phyloP scores from a whole-genome alignment of 2,329 filamentous ascomycete genomes.

The Hypoxylon sp. region DNA sequence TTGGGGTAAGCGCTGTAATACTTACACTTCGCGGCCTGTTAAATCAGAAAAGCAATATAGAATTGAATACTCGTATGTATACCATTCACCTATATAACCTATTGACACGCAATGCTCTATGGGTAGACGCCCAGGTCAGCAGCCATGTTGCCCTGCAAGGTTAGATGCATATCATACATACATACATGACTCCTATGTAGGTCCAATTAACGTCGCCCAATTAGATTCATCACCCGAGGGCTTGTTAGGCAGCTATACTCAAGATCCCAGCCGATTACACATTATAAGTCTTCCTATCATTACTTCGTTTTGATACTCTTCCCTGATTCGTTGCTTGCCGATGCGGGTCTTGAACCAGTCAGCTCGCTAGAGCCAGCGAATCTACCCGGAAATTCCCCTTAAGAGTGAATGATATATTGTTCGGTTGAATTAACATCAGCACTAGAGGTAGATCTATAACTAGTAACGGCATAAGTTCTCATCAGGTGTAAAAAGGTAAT shows the following conservation, averaged over 20 bases:
- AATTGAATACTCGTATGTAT: not conserved
- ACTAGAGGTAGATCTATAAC: slow-evolving; percentile 6
- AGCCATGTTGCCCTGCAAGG: slow-evolving; percentile 7
- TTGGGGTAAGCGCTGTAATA: not conserved
- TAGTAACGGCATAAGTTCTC: not conserved
- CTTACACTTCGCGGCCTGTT: not conserved
- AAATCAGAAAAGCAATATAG: not conserved
- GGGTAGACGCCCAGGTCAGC: not conserved
- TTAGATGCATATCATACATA: slow-evolving; percentile 18
- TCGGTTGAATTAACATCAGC: not conserved
- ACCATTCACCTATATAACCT: not conserved
- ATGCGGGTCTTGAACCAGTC: not conserved
- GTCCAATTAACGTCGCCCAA: not conserved
- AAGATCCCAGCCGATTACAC: not conserved
- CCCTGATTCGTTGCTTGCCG: not conserved
- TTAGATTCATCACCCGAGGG: not conserved
- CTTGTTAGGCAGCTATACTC: slow-evolving; percentile 14
- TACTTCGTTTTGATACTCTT: not conserved
- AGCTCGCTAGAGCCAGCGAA: not conserved
- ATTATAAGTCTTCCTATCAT: not conserved
- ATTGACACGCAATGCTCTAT: not conserved
- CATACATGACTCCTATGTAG: slow-evolving; percentile 8
- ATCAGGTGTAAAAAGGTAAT: not conserved
- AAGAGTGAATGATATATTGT: not conserved
- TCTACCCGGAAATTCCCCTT: slow-evolving; percentile 4